Evolutionary conservation across 768 basidiomycete species (phyloP), one percentile per base, ranked within the genome.

Genomic region (Kwoniella sp.): DNA sequence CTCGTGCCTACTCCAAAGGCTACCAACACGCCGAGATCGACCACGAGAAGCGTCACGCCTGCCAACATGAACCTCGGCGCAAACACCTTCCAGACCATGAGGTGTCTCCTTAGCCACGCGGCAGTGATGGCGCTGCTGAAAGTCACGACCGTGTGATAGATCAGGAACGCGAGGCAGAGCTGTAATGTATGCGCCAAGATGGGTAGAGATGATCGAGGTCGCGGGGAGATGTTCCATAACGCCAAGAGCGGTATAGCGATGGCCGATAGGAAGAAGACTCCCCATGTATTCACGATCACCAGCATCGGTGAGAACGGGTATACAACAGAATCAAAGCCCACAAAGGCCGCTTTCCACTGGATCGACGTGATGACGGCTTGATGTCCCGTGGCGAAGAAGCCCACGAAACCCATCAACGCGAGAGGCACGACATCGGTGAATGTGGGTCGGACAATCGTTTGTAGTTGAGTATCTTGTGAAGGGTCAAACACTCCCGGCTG

Each of bases 41-140:
- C 86, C 1, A 85, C 85, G 3, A 92, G 47, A 37, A 95, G 78
- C 29, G 85, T 85, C 2, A 87, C 73, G 0, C 86, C 91, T 0
- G 86, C 90, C 17, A 86, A 77, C 89, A 97, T 94, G 77, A 94
- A 96, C 67, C 95, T 82, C 67, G 96, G 96, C 38, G 94, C 95
- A 74, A 97, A 99, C 2, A 98, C 89, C 82, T 98, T 97, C 96
- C 96, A 99, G 25, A 97, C 93, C 93, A 96, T 96, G 69, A 96
- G 79, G 78, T 97, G 93, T 51, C 93, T 79, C 68, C 93, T 81
- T 57, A 94, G 81, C 71, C 87, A 85, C 8, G 92, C 90, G 0
- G 91, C 88, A 61, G 87, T 87, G 5, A 86, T 79, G 2, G 91
- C 88, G 17, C 87, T 86, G 3, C 90, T 88, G 3, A 93, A 73